Conservation (phyloP, 1,284 basidiomycete genomes). For the Malassezia yamatoensis region DNA sequence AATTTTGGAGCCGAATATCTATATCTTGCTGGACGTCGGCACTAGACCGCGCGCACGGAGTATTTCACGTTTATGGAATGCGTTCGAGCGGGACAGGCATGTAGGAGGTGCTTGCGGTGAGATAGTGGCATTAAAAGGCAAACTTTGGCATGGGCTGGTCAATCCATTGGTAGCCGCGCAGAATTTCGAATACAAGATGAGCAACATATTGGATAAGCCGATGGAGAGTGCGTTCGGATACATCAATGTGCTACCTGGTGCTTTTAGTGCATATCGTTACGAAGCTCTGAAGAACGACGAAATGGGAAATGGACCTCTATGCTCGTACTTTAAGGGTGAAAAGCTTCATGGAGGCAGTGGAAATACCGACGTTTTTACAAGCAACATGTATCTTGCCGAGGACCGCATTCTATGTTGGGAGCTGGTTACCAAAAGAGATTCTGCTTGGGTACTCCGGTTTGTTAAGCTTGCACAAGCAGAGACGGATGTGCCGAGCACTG, state of each 20-base stretch:
- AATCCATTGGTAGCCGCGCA: slow-evolving; percentile 74
- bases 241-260: slow-evolving; percentile 38
- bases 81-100: slow-evolving; percentile 63
- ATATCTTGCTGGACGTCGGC: slow-evolving; percentile 81
- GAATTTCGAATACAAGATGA: slow-evolving; percentile 83
- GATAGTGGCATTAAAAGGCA: slow-evolving; percentile 44
- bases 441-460: slow-evolving; percentile 85
- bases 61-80: slow-evolving; percentile 94
- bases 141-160: slow-evolving; percentile 67
- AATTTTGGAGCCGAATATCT: slow-evolving; percentile 67
- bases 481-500: slow-evolving; percentile 82
- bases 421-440: slow-evolving; percentile 79
- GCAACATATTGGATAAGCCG: slow-evolving; percentile 45
- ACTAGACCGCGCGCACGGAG: slow-evolving; percentile 63
- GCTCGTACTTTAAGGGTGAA: slow-evolving; percentile 95
- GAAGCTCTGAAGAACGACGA: slow-evolving; percentile 82
- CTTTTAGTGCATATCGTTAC: slow-evolving; percentile 56
- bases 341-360: slow-evolving; percentile 62
- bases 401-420: slow-evolving; percentile 89
- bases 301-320: slow-evolving; percentile 72
- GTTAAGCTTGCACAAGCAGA: slow-evolving; percentile 91
- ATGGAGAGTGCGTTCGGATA: slow-evolving; percentile 45
- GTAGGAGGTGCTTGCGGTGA: slow-evolving; percentile 85
- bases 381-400: slow-evolving; percentile 51
- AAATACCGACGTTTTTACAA: slow-evolving; percentile 89